phyloP scores from a whole-genome alignment of 805 yeast genomes.

The Yarrowia sp. region DNA sequence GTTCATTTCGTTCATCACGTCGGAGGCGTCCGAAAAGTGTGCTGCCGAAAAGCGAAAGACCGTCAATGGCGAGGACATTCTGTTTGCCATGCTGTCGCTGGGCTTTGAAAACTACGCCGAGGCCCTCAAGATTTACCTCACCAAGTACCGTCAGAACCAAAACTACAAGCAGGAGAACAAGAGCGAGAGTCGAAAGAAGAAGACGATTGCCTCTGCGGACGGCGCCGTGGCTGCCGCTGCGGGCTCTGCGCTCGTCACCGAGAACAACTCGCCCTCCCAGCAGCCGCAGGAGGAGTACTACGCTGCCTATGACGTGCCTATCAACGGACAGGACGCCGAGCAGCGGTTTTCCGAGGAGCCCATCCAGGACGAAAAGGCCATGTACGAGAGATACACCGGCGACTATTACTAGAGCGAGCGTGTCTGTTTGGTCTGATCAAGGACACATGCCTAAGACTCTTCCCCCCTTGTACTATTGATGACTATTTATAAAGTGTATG shows the following conservation, averaged over 20 bases:
- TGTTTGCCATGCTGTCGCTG: slow-evolving; percentile 66
- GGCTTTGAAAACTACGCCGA: slow-evolving; percentile 77
- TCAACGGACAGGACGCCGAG: slow-evolving; percentile 27
- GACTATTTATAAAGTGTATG: slow-evolving; percentile 39
- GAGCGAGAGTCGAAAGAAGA: slow-evolving; percentile 31
- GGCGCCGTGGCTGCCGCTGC: slow-evolving; percentile 7
- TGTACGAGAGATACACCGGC: slow-evolving; percentile 35
- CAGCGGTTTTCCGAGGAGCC: slow-evolving; percentile 34
- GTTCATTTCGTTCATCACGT: slow-evolving; percentile 70
- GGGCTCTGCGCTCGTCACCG: slow-evolving; percentile 26
- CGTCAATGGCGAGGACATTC: slow-evolving; percentile 71
- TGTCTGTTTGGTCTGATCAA: background rate
- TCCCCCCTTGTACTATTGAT: slow-evolving; percentile 33
- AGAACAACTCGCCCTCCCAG: slow-evolving; percentile 30
- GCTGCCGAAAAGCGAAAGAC: slow-evolving; percentile 70
- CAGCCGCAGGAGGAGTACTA: slow-evolving; percentile 33
- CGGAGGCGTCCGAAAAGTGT: slow-evolving; percentile 70
- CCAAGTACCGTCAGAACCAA: slow-evolving; percentile 63
- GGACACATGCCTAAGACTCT: slow-evolving; percentile 6
- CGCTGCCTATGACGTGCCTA: slow-evolving; percentile 31
- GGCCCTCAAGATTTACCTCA: slow-evolving; percentile 69
- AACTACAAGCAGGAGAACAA: slow-evolving; percentile 42
- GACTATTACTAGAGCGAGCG: slow-evolving; percentile 21
- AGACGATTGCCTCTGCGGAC: background rate
- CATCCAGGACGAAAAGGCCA: slow-evolving; percentile 38